phyloP scores from a whole-genome alignment of 441 rosid genomes.

The Populus trichocarpa region DNA sequence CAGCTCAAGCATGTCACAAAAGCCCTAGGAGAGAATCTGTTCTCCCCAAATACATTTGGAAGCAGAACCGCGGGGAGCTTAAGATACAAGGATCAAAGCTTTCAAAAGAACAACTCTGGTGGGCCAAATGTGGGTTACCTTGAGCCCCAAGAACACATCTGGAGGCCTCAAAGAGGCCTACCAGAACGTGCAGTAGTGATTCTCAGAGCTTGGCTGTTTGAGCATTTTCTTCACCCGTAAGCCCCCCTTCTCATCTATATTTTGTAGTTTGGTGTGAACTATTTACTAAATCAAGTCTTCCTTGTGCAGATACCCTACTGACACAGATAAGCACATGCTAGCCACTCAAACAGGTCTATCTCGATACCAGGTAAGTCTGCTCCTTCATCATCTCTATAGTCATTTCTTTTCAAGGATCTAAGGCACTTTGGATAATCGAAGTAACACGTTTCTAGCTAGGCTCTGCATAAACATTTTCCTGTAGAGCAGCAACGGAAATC shows the following conservation, averaged over 20 bases:
- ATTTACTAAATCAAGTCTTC: neutral
- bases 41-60: slow-evolving; percentile 23
- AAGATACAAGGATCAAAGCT: slow-evolving; percentile 28
- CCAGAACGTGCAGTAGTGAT: slow-evolving; percentile 63
- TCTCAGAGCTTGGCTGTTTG: slow-evolving; percentile 63
- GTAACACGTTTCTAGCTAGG: neutral
- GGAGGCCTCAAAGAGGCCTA: slow-evolving; percentile 70
- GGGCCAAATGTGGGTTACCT: slow-evolving; percentile 33
- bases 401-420: neutral
- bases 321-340: slow-evolving; percentile 54
- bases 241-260: neutral
- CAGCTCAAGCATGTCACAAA: slow-evolving; percentile 36
- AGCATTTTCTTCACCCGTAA: slow-evolving; percentile 67
- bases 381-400: slow-evolving; percentile 1
- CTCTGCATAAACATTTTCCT: neutral
- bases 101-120: slow-evolving; percentile 30
- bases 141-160: slow-evolving; percentile 47
- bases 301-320: slow-evolving; percentile 52
- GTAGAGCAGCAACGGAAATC: no score
- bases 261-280: neutral
- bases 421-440: slow-evolving; percentile 8
- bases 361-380: slow-evolving; percentile 44
- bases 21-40: slow-evolving; percentile 40
- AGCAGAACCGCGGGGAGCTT: slow-evolving; percentile 31
- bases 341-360: slow-evolving; percentile 53